Base-by-base conservation (phyloP, 352 stramenopile species). In the Pythium myriotylum region DNA sequence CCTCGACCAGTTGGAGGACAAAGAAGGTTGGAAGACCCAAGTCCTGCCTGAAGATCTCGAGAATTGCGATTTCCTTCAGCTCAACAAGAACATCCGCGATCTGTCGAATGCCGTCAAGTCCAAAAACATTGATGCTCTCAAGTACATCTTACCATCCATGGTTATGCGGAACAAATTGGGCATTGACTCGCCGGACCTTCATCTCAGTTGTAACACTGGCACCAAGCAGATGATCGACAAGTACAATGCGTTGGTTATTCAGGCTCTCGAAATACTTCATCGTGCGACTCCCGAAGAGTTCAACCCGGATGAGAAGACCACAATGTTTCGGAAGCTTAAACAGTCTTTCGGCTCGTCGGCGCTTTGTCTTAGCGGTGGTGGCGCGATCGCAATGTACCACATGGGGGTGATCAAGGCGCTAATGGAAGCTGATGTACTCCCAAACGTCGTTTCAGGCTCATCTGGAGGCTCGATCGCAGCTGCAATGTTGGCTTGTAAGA, bases 311-410 rank as follows among this genome's bases (percentile, higher is more conserved):
- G 73, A 91, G 37, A 91, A 86, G 47, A 27, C 62, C 27, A 47
- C 45, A 1, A 89, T 87, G 37, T 89, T 93, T 58, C 52, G 71
- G 5, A 72, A 75, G 24, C 67, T 87, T 27, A 84, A 88, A 51
- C 73, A 88, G 17, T 84, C 94, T 51, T 92, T 97, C 52, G 93
- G 94, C 0, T 81, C 84, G 6, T 97, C 93, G 4, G 94, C 92
- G 14, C 69, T 98, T 12, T 97, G 94, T 74, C 72, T 98, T 10
- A 96, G 81, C 13, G 95, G 94, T 43, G 95, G 94, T 17, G 93
- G 94, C n/a, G 84, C 63, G 56, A 95, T 91, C 59, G 86, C 90
- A 0, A 98, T 98, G 92, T 98, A 98, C 63, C 95, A 98, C 76
- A 84, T 97, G 61, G 95, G 95, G 26, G 90, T 97, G 12, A 89